Evolutionary conservation across 495 filamentous ascomycete species (phyloP).

Genomic region (Podospora pseudocomata): DNA sequence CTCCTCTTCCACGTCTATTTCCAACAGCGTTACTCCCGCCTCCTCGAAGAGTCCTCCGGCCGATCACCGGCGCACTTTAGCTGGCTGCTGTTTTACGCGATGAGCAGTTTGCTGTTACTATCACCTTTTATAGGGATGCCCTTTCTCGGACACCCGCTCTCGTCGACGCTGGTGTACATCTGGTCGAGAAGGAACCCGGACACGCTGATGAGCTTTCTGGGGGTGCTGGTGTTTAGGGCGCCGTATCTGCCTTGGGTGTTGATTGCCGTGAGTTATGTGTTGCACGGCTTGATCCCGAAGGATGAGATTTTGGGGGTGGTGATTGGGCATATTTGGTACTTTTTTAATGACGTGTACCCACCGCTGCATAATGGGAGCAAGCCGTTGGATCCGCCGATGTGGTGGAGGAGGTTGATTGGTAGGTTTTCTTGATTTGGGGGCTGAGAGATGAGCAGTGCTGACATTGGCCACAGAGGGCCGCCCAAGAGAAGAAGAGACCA

Average conservation of each 20-base stretch:
- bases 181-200: constrained; percentile 95
- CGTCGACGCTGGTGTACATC: constrained; percentile 92
- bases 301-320: constrained; percentile 93
- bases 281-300: constrained; percentile 85
- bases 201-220: constrained; percentile 84
- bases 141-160: constrained; percentile 87
- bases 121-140: constrained; percentile 84
- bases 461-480: constrained; percentile 35
- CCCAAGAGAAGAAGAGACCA: constrained; percentile 15
- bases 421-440: not conserved
- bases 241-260: constrained; percentile 96
- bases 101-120: constrained; percentile 66
- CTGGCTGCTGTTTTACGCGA: constrained; percentile 87
- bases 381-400: constrained; percentile 84
- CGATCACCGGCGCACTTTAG: constrained; percentile 88
- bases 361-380: constrained; percentile 78
- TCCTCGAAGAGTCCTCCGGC: constrained; percentile 90
- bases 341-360: constrained; percentile 95
- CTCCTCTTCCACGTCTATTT: constrained; percentile 99
- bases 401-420: constrained; percentile 87
- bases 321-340: constrained; percentile 97
- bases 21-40: constrained; percentile 90
- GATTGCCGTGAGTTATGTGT: constrained; percentile 79
- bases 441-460: constrained; percentile 3
- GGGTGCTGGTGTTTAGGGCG: constrained; percentile 83